Evolutionary conservation across 805 yeast species (phyloP).

Genomic region (Candida nemodendra): DNA sequence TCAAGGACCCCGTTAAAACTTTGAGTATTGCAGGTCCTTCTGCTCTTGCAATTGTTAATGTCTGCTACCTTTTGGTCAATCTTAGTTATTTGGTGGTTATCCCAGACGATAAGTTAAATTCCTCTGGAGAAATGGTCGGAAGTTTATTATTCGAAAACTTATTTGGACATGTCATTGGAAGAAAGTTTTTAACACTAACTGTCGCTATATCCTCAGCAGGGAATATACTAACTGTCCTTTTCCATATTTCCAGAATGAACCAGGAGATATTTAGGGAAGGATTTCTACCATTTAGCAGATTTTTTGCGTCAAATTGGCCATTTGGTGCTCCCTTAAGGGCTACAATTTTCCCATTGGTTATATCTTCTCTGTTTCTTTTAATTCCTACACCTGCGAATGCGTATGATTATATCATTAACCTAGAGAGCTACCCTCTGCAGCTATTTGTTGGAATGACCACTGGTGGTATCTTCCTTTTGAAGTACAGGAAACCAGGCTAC

Average conservation of each 20-base stretch:
- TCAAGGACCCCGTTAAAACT: conserved; percentile 50
- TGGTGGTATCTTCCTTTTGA: conserved; percentile 54
- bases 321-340: conserved; percentile 52
- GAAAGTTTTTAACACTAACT: conserved; percentile 45
- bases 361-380: conserved; percentile 41
- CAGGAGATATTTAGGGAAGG: conserved; percentile 61
- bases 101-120: conserved; percentile 44
- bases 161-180: conserved; percentile 49
- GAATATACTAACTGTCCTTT: conserved; percentile 53
- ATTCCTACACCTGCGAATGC: conserved; percentile 48
- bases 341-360: conserved; percentile 40
- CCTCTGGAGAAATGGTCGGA: conserved; percentile 51
- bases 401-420: conserved; percentile 49
- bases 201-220: conserved; percentile 57
- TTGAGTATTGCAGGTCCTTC: conserved; percentile 54
- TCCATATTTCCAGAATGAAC: conserved; percentile 50
- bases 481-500: conserved; percentile 49
- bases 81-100: conserved; percentile 51
- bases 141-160: conserved; percentile 50
- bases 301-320: conserved; percentile 56
- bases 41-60: conserved; percentile 40
- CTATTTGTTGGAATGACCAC: conserved; percentile 52
- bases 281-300: conserved; percentile 46
- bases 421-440: conserved; percentile 53
- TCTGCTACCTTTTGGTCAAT: conserved; percentile 48